Evolutionary conservation across 352 stramenopile species (phyloP).

Genomic region (Globisporangium lucens): DNA sequence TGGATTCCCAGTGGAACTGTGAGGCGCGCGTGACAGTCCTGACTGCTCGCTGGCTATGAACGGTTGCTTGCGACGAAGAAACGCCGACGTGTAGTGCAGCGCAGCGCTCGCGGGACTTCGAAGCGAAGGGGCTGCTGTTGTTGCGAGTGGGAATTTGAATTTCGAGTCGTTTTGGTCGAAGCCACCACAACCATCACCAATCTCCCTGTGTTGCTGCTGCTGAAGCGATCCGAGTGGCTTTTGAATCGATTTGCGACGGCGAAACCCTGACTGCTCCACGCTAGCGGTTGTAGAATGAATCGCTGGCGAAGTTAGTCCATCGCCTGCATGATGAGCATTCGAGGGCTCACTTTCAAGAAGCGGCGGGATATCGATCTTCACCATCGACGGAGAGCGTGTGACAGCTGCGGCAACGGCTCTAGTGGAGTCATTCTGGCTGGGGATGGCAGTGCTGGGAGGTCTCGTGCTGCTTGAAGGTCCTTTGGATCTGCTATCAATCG

Average conservation of each 20-base stretch:
- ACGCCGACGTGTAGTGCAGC: slow-evolving; percentile 14
- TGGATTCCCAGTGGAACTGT: neutral
- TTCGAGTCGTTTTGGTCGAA: neutral
- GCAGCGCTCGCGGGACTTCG: slow-evolving; percentile 10
- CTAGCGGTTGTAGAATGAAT: neutral
- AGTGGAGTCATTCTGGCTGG: neutral
- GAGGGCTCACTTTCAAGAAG: neutral
- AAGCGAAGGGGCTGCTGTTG: slow-evolving; percentile 8
- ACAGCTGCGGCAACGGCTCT: neutral
- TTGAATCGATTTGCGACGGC: slow-evolving; percentile 9
- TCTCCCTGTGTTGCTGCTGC: neutral
- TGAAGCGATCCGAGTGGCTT: neutral
- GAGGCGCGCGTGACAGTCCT: neutral
- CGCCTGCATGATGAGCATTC: neutral
- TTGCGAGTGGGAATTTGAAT: slow-evolving; percentile 16
- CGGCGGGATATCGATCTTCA: slow-evolving; percentile 19
- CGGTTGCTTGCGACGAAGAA: slow-evolving; percentile 18
- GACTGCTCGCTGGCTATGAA: slow-evolving; percentile 6
- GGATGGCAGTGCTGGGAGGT: no score
- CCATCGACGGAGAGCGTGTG: neutral
- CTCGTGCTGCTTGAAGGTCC: neutral
- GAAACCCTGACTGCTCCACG: neutral
- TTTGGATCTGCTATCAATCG: neutral
- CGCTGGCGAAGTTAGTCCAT: neutral
- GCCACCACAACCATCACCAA: neutral